These are phyloP conservation scores for Phialemonium atrogriseum DNA, from an alignment of 2,329 filamentous ascomycete genomes.

Conservation along the genomic window DNA sequence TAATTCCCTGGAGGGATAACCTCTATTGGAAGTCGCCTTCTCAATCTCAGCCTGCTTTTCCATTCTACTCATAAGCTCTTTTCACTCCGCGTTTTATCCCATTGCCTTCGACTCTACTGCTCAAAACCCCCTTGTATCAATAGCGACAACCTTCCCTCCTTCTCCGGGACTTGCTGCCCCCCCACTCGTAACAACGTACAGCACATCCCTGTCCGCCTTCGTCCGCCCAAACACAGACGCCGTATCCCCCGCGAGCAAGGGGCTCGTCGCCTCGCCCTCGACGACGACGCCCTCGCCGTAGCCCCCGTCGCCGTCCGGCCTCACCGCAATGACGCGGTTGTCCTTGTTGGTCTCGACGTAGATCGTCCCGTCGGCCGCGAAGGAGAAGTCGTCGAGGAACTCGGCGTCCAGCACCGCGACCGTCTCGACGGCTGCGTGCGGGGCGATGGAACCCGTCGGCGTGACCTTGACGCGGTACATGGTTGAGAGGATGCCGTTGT, in stretches of 20 bases:
- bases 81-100: no score
- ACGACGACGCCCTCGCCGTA: slow-evolving; percentile 3
- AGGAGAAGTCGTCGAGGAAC: slow-evolving; percentile 13
- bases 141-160: slow-evolving; percentile 15
- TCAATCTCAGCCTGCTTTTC: no score
- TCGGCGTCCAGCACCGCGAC: slow-evolving; percentile 6
- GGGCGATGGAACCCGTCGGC: slow-evolving; percentile 1
- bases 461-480: slow-evolving; percentile 11
- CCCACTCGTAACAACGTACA: slow-evolving; percentile 15
- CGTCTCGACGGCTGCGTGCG: slow-evolving; percentile 7
- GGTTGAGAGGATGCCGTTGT: slow-evolving; percentile 33
- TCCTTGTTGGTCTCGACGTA: slow-evolving; percentile 11
- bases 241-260: slow-evolving; percentile 14
- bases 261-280: slow-evolving; percentile 4
- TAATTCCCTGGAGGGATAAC: no score
- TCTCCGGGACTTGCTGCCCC: slow-evolving; percentile 9
- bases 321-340: slow-evolving; percentile 7
- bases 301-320: slow-evolving; percentile 1
- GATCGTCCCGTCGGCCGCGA: slow-evolving; percentile 6
- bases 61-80: no score
- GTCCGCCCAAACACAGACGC: slow-evolving; percentile 13
- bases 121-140: slow-evolving; percentile 9
- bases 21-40: no score
- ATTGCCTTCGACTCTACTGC: no score
- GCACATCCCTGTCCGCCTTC: slow-evolving; percentile 7